Evolutionary conservation across 2,329 filamentous ascomycete genomes (phyloP).

Genomic region (Didymella pinodella): DNA sequence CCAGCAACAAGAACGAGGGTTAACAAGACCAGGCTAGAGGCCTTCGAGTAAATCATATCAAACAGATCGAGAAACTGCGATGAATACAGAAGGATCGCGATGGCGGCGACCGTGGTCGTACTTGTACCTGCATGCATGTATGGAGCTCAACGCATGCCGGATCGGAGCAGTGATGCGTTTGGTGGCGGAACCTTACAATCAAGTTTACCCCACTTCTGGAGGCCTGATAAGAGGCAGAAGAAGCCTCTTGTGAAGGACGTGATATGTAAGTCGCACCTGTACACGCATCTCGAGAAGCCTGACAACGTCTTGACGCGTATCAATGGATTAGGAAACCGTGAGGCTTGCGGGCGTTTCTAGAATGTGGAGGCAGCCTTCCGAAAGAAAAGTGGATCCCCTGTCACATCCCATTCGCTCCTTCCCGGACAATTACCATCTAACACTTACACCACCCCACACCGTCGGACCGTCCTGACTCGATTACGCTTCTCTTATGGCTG

Average conservation of each 20-base stretch:
- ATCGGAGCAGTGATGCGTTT: not conserved
- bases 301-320: not conserved
- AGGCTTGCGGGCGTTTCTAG: not conserved
- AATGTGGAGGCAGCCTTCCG: not conserved
- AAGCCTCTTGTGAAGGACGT: not conserved
- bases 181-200: conserved; percentile 10
- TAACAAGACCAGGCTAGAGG: not conserved
- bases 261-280: not conserved
- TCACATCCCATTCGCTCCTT: not conserved
- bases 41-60: not conserved
- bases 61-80: not conserved
- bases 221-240: not conserved
- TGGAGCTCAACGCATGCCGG: conserved; percentile 5
- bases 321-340: not conserved
- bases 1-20: not conserved
- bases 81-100: not conserved
- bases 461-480: not conserved
- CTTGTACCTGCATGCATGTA: conserved; percentile 17
- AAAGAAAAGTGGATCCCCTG: not conserved
- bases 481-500: not conserved
- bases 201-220: conserved; percentile 11
- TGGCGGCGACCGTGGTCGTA: conserved; percentile 5
- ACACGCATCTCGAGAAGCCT: not conserved
- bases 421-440: not conserved
- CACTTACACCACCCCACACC: not conserved